Evolutionary conservation across 257 asterid species (phyloP), one percentile per base, ranked within the genome.

Genomic region (Solanum lycopersicoides): DNA sequence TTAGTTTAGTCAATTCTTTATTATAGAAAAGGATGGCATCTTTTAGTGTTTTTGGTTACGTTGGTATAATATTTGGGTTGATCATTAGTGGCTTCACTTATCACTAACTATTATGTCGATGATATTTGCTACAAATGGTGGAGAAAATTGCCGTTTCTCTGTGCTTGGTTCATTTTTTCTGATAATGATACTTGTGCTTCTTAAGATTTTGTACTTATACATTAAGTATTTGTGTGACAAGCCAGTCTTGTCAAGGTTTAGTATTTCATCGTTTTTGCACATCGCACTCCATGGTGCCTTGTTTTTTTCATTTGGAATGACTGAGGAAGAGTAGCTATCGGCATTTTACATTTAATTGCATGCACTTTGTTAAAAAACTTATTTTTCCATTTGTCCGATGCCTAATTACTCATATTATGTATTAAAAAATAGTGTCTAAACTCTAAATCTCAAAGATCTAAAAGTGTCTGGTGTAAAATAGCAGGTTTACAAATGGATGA

Each of bases 401-500:
- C 32, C 83, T 7, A 30, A 18, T 82, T 30, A 18, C 28, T 30
- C 18, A 5, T 80, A 30, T 80, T 32, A 47, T 20, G 30, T 32
- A 82, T 11, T 76, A 45, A 5, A 18, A 50, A 30, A 12, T 30
- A 80, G 85, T 3, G 45, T 47, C 45, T 50, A 30, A 82, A 11
- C 45, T 82, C 69, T 50, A 82, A 82, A 47, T 50, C 56, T 39
- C 50, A 72, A 88, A 23, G 44, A n/a, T 30, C 39, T 42, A 72
- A 85, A 59, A 32, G 30, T 79, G 59, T 88, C 42, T 20, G 60
- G 30, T 82, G 68, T 42, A 35, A 35, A 87, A 83, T 83, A 83
- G 89, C 88, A 96, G 99, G 97, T 97, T 86, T 96, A 96, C 93
- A 93, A 96, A 91, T 97, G 99, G 99, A 96, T 94, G 99, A 91